Conservation (phyloP, 257 asterid genomes). For the Penstemon eatonii region DNA sequence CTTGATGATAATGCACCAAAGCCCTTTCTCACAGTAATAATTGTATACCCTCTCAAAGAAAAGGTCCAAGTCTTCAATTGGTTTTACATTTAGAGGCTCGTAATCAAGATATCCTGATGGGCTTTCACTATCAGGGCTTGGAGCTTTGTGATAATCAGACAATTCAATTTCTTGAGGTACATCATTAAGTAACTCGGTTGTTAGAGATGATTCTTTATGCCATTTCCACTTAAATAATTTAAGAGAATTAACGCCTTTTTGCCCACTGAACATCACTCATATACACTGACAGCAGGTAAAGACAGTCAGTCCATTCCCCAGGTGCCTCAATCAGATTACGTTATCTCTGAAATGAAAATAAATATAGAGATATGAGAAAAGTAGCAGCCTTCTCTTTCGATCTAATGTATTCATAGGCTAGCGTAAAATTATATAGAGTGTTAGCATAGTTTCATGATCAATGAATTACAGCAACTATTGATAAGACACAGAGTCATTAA, state of each 20-base stretch:
- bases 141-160: conserved; percentile 76
- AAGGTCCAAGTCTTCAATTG: conserved; percentile 82
- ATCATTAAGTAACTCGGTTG: conserved; percentile 62
- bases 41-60: conserved; percentile 89
- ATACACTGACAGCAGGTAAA: conserved; percentile 45
- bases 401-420: background rate
- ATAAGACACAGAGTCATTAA: background rate
- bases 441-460: background rate
- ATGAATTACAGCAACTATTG: background rate
- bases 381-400: conserved; percentile 6
- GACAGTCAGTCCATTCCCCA: conserved; percentile 59
- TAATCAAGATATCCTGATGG: conserved; percentile 95
- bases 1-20: conserved; percentile 91
- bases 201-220: conserved; percentile 60
- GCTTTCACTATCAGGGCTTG: conserved; percentile 88
- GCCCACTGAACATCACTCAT: conserved; percentile 89
- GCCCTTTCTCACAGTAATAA: conserved; percentile 93
- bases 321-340: conserved; percentile 34
- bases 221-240: conserved; percentile 73
- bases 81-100: conserved; percentile 64
- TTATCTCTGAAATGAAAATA: background rate
- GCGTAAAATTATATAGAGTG: background rate
- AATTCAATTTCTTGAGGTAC: conserved; percentile 75
- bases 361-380: conserved; percentile 3
- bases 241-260: conserved; percentile 55